phyloP scores from a whole-genome alignment of 73 alveolate genomes.

The Uronychia setigera region DNA sequence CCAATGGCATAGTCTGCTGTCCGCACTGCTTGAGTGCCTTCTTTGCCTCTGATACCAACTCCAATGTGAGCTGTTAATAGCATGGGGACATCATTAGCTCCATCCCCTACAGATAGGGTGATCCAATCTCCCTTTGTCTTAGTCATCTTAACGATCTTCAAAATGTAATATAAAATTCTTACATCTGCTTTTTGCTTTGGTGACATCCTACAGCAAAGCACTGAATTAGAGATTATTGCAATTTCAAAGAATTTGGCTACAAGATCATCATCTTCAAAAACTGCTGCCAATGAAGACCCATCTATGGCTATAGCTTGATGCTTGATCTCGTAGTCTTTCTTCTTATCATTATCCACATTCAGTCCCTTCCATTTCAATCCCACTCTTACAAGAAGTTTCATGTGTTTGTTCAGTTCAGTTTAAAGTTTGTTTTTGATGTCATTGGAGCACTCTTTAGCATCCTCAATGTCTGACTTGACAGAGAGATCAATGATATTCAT shows the following conservation, averaged over 20 bases:
- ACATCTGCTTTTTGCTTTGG: constrained; percentile 85
- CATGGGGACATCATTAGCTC: constrained; percentile 97
- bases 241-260: constrained; percentile 10
- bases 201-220: constrained; percentile 86
- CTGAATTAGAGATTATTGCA: constrained; percentile 61
- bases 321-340: neutral
- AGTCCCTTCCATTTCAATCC: too few species aligned
- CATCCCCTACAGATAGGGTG: constrained; percentile 90
- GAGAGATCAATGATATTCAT: constrained; percentile 46
- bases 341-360: neutral
- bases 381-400: too few species aligned
- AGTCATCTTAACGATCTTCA: constrained; percentile 57
- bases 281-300: constrained; percentile 20
- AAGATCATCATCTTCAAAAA: constrained; percentile 13
- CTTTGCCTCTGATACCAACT: constrained; percentile 78
- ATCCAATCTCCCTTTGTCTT: constrained; percentile 30
- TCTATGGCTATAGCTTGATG: constrained; percentile 20
- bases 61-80: constrained; percentile 81
- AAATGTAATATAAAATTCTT: neutral
- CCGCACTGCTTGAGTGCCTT: constrained; percentile 75
- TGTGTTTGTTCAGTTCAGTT: too few species aligned
- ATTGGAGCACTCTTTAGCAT: neutral
- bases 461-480: constrained; percentile 14
- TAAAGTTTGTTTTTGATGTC: too few species aligned
- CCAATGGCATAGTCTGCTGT: constrained; percentile 78